Percentiles rank a stretch among this genome's conserved stretches.
These are phyloP conservation scores for Penicillium verhagenii DNA, from an alignment of 495 filamentous ascomycete species.

Conservation along the genomic window DNA sequence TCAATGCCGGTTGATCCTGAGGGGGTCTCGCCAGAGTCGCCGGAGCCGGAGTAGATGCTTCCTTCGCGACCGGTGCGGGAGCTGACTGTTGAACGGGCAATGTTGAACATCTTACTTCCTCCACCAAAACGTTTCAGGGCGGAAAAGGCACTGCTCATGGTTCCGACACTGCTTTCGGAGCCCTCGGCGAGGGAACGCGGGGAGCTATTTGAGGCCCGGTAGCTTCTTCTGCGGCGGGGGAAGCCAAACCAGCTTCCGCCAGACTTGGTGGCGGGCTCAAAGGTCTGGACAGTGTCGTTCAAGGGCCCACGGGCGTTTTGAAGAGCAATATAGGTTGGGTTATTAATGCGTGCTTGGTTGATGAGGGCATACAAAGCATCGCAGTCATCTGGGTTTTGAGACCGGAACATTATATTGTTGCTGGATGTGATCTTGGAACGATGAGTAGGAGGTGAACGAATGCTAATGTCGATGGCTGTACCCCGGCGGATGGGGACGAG, in stretches of 20 bases:
- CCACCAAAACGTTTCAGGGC: slow-evolving; percentile 70
- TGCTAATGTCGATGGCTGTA: slow-evolving; percentile 89
- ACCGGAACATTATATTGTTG: slow-evolving; percentile 86
- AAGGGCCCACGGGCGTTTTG: slow-evolving; percentile 61
- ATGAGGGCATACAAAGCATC: slow-evolving; percentile 77
- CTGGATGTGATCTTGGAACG: slow-evolving; percentile 69
- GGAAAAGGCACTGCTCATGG: slow-evolving; percentile 64
- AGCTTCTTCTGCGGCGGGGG: slow-evolving; percentile 53
- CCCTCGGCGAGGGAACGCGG: slow-evolving; percentile 53
- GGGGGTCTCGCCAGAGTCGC: slow-evolving; percentile 43
- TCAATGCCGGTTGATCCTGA: slow-evolving; percentile 56
- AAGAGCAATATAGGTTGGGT: slow-evolving; percentile 82
- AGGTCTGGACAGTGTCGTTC: slow-evolving; percentile 25
- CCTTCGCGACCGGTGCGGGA: slow-evolving; percentile 55
- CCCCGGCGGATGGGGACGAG: slow-evolving; percentile 83
- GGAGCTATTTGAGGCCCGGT: slow-evolving; percentile 52
- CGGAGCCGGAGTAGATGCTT: slow-evolving; percentile 61
- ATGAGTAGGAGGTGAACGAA: slow-evolving; percentile 74
- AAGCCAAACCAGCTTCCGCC: slow-evolving; percentile 45
- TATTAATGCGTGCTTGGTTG: slow-evolving; percentile 79
- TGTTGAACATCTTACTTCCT: slow-evolving; percentile 70
- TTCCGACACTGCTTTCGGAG: slow-evolving; percentile 58
- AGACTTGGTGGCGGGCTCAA: slow-evolving; percentile 31
- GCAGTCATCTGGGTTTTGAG: slow-evolving; percentile 71
- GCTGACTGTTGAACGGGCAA: slow-evolving; percentile 61